A percentile compares a stretch with the other conserved stretches of the same genome.
These are phyloP conservation scores for Trichomonas gallinae DNA, from an alignment of 208 protist species.

Conservation along the genomic window DNA sequence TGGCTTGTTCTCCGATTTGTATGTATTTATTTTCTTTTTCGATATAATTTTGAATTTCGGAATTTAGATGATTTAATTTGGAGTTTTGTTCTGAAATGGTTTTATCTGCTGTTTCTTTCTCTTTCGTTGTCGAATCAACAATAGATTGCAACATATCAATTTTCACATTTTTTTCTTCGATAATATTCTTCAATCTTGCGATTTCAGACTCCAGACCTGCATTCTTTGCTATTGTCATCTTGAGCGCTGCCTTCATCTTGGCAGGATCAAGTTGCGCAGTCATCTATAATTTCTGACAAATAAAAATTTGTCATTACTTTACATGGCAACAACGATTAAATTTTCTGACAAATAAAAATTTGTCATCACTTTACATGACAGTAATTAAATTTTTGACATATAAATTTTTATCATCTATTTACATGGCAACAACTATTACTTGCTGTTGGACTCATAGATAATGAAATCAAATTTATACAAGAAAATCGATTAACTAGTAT, in stretches of 20 bases:
- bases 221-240: not conserved
- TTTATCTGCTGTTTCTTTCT: not conserved
- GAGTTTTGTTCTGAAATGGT: not conserved
- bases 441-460: no score
- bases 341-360: no score
- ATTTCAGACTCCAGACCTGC: not conserved
- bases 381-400: no score
- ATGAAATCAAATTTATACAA: no score
- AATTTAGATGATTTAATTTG: not conserved
- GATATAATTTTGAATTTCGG: not conserved
- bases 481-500: no score
- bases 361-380: no score
- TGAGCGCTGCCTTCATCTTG: not conserved
- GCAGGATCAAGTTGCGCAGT: not conserved
- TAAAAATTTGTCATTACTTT: no score
- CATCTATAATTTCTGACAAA: no score
- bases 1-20: not conserved
- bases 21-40: not conserved
- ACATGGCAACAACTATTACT: no score
- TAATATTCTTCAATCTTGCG: not conserved
- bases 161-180: constrained; percentile 1
- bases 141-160: not conserved
- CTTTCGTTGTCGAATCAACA: not conserved
- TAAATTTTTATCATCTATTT: no score
- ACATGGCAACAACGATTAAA: no score